phyloP scores from a whole-genome alignment of 768 basidiomycete genomes.

The Lenzites betulinus region DNA sequence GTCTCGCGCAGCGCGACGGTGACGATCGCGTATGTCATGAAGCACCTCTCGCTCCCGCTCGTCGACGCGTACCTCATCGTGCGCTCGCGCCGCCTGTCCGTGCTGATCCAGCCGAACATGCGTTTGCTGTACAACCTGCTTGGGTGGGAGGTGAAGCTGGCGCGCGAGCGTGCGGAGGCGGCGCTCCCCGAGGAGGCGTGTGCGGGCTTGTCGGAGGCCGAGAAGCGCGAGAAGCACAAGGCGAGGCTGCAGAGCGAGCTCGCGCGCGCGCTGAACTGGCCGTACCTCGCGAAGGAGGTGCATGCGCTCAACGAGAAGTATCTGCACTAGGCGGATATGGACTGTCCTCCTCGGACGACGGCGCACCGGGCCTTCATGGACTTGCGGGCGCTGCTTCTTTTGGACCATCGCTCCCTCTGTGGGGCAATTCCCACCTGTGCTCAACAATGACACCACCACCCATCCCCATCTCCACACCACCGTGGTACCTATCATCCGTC shows the following conservation, averaged over 20 bases:
- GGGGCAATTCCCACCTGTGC: not conserved
- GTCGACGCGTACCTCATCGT: constrained; percentile 95
- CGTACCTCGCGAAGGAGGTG: constrained; percentile 82
- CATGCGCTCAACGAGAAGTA: constrained; percentile 88
- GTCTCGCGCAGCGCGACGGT: constrained; percentile 94
- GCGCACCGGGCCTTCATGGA: not conserved
- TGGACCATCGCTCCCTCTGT: not conserved
- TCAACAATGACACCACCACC: not conserved
- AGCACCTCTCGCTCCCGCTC: constrained; percentile 79
- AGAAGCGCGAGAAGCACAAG: constrained; percentile 29
- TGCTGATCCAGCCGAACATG: constrained; percentile 95
- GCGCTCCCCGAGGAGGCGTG: constrained; percentile 6
- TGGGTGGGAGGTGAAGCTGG: constrained; percentile 94
- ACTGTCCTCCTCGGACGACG: too few relatives aligned
- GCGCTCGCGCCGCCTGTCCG: constrained; percentile 84
- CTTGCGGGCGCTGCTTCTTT: not conserved
- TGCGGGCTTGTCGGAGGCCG: constrained; percentile 45
- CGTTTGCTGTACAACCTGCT: constrained; percentile 92
- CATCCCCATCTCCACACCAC: not conserved
- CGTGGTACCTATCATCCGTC: not conserved
- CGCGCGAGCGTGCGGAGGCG: constrained; percentile 58
- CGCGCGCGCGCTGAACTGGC: constrained; percentile 76
- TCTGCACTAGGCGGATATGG: constrained; percentile 37
- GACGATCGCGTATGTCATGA: constrained; percentile 98
- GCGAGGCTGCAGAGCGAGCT: constrained; percentile 53